A percentile compares a stretch with the other conserved stretches of the same genome.
These are phyloP conservation scores for Mycosphaerella arachidis DNA, from an alignment of 2,329 filamentous ascomycete genomes.

Conservation along the genomic window DNA sequence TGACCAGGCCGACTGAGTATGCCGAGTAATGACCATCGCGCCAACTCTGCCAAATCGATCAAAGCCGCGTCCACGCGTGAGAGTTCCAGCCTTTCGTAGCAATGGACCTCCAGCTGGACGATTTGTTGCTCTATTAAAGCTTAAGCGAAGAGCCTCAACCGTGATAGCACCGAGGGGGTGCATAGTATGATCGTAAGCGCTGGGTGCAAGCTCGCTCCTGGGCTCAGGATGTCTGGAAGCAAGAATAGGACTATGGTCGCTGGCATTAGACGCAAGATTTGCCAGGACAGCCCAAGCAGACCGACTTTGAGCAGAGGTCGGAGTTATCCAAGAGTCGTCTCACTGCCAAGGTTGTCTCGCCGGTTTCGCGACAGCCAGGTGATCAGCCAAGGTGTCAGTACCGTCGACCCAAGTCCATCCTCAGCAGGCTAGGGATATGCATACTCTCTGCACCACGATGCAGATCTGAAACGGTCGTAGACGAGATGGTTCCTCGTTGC, in stretches of 20 bases:
- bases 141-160: constrained; percentile 7
- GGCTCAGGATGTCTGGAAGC: background rate
- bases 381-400: constrained; percentile 6
- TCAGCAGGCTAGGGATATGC: background rate
- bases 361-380: background rate
- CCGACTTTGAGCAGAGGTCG: constrained; percentile 2
- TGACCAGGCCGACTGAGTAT: background rate
- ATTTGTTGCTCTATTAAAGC: constrained; percentile 9
- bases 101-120: constrained; percentile 5
- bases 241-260: constrained; percentile 1
- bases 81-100: constrained; percentile 1
- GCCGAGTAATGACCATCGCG: constrained; percentile 2
- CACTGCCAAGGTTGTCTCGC: background rate
- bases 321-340: background rate
- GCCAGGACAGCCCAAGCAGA: constrained; percentile 7
- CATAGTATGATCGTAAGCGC: background rate
- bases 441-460: constrained; percentile 4
- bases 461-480: constrained; percentile 6
- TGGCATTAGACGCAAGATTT: constrained; percentile 3
- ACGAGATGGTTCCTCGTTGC: background rate
- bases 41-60: constrained; percentile 4
- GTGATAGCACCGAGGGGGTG: constrained; percentile 2
- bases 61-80: constrained; percentile 7
- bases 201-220: background rate
- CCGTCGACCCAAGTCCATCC: constrained; percentile 8